These are phyloP conservation scores for Tulasnella sp. DNA, from an alignment of 768 basidiomycete species.

Conservation along the genomic window DNA sequence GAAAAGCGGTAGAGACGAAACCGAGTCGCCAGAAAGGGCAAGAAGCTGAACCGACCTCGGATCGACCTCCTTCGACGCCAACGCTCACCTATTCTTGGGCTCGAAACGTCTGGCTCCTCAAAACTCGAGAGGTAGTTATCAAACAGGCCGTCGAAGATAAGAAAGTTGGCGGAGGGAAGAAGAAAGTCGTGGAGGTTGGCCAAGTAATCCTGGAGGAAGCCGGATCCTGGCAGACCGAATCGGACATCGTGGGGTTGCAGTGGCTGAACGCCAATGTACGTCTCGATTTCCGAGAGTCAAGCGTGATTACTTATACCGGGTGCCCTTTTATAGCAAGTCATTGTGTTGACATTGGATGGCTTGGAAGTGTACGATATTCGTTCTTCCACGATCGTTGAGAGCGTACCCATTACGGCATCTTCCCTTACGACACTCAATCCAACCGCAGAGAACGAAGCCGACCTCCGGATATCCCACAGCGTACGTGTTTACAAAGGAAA, in stretches of 20 bases:
- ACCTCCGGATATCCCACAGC: slow-evolving; percentile 39
- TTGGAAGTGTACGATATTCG: slow-evolving; percentile 63
- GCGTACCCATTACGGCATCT: slow-evolving; percentile 46
- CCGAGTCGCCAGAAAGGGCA: background rate
- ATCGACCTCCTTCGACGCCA: slow-evolving; percentile 30
- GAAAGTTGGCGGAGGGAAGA: slow-evolving; percentile 30
- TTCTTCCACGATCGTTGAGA: slow-evolving; percentile 47
- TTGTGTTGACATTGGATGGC: slow-evolving; percentile 42
- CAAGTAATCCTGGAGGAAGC: slow-evolving; percentile 49
- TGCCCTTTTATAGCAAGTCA: slow-evolving; percentile 44
- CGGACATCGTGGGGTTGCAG: slow-evolving; percentile 58
- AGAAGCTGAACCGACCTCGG: slow-evolving; percentile 3
- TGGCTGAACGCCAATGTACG: slow-evolving; percentile 86
- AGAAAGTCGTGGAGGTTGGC: slow-evolving; percentile 47
- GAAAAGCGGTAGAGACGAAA: background rate
- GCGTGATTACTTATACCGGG: background rate
- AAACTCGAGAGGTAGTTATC: slow-evolving; percentile 39
- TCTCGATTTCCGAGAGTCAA: slow-evolving; percentile 18
- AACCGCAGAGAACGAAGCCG: background rate
- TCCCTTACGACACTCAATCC: slow-evolving; percentile 16
- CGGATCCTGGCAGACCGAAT: slow-evolving; percentile 48
- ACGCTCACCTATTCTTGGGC: slow-evolving; percentile 83
- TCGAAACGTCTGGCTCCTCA: slow-evolving; percentile 47
- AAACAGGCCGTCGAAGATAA: slow-evolving; percentile 19
- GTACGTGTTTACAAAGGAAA: slow-evolving; percentile 80